Evolutionary conservation across 345 rosid species (phyloP).

Genomic region (Eucalyptus leucophloia): DNA sequence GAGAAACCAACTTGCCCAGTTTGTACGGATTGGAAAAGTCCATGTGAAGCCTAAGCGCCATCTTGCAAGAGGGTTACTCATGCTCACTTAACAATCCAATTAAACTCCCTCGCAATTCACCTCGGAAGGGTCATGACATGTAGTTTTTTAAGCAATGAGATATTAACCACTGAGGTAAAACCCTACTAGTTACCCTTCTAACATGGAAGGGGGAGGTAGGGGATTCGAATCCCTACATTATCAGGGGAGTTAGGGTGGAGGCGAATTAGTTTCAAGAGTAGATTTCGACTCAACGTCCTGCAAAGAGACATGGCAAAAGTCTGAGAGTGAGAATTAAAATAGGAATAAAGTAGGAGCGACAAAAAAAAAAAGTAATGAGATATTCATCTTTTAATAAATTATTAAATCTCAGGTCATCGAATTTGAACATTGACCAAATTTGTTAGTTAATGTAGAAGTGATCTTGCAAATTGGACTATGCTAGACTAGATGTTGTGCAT

Average conservation of each 20-base stretch:
- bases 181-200: rapidly evolving
- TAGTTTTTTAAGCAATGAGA: neutral
- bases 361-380: neutral
- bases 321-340: too few relatives aligned
- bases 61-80: neutral
- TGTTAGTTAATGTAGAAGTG: neutral
- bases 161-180: too few relatives aligned
- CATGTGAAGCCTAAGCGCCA: neutral
- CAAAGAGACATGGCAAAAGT: rapidly evolving
- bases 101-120: neutral
- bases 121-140: neutral
- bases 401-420: too few relatives aligned
- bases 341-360: rapidly evolving
- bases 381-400: too few relatives aligned
- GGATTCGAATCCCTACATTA: rapidly evolving
- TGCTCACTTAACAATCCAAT: neutral
- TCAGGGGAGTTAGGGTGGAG: rapidly evolving
- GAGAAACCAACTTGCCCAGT: neutral
- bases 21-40: neutral
- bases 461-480: too few relatives aligned
- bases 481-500: neutral
- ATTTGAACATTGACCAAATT: too few relatives aligned
- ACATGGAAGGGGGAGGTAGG: too few relatives aligned
- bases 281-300: rapidly evolving
- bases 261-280: too few relatives aligned